phyloP scores from a whole-genome alignment of 78 protist genomes.

The Cavenderia fasciculata region DNA sequence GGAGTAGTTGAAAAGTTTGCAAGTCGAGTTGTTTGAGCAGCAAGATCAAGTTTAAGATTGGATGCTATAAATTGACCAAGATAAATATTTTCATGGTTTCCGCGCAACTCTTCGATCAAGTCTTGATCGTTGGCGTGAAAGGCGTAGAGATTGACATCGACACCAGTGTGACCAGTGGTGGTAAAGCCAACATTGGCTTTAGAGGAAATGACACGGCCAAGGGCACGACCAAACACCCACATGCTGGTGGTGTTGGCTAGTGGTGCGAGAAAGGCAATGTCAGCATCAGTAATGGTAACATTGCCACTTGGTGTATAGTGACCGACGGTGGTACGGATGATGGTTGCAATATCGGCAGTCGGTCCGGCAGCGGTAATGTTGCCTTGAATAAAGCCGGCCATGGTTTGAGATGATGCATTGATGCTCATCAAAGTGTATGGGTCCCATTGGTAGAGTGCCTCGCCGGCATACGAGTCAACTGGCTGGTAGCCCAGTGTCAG shows the following conservation, averaged over 20 bases:
- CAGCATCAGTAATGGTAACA: neutral
- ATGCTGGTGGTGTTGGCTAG: neutral
- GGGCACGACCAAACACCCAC: neutral
- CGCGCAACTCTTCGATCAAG: neutral
- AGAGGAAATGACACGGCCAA: conserved; percentile 8
- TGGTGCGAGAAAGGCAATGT: neutral
- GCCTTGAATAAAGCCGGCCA: neutral
- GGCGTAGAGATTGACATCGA: conserved; percentile 73
- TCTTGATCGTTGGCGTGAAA: conserved; percentile 18
- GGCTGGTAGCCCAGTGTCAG: conserved; percentile 34
- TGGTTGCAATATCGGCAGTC: neutral
- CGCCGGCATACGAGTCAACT: neutral
- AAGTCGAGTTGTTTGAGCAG: neutral
- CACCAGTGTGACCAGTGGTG: conserved; percentile 77
- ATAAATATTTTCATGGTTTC: conserved; percentile 41
- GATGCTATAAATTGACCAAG: conserved; percentile 2
- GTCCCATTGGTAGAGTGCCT: conserved; percentile 15
- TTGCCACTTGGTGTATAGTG: neutral
- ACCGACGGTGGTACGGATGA: neutral
- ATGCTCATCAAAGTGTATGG: conserved; percentile 35
- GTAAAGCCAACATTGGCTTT: conserved; percentile 54
- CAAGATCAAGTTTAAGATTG: conserved; percentile 6
- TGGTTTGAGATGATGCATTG: neutral
- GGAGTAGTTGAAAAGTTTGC: conserved; percentile 2
- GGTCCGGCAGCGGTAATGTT: neutral